Conservation (phyloP, 345 rosid genomes). For the Linum trigynum region DNA sequence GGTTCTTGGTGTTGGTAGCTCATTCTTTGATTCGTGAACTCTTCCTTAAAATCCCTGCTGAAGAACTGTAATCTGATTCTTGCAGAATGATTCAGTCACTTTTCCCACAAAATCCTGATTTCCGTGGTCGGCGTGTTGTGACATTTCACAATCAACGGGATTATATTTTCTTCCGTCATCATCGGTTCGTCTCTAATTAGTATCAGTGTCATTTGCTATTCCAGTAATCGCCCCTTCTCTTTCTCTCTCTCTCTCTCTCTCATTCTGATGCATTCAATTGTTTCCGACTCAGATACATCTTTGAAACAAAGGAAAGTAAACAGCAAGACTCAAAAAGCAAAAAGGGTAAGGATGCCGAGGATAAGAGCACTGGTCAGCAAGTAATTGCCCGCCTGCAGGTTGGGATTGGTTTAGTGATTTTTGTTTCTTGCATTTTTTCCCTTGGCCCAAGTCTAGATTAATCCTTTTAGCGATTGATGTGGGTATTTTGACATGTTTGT, state of each 20-base stretch:
- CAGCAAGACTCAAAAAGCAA: slow-evolving; percentile 35
- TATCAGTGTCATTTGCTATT: neutral
- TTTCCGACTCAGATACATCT: slow-evolving; percentile 47
- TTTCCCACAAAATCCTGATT: slow-evolving; percentile 75
- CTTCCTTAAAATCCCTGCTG: slow-evolving; percentile 7
- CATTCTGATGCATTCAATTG: neutral
- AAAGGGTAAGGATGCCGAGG: slow-evolving; percentile 37
- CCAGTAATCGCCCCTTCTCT: too few species aligned
- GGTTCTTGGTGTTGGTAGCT: neutral
- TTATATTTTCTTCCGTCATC: slow-evolving; percentile 89
- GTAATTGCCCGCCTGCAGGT: slow-evolving; percentile 83
- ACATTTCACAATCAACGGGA: slow-evolving; percentile 97
- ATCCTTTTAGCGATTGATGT: slow-evolving; percentile 1
- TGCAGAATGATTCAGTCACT: slow-evolving; percentile 69
- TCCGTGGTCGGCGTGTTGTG: slow-evolving; percentile 80
- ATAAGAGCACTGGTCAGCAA: slow-evolving; percentile 32
- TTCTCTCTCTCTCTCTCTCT: neutral
- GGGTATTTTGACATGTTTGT: neutral
- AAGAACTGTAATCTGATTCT: neutral
- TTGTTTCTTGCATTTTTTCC: neutral
- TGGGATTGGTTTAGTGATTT: slow-evolving; percentile 6
- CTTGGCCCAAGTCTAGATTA: too few species aligned
- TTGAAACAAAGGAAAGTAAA: slow-evolving; percentile 63
- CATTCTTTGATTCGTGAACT: neutral
- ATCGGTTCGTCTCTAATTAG: slow-evolving; percentile 39